Percentiles rank a stretch among this genome's conserved stretches.
phyloP scores from a whole-genome alignment of 495 filamentous ascomycete species.

The Glonium stellatum region DNA sequence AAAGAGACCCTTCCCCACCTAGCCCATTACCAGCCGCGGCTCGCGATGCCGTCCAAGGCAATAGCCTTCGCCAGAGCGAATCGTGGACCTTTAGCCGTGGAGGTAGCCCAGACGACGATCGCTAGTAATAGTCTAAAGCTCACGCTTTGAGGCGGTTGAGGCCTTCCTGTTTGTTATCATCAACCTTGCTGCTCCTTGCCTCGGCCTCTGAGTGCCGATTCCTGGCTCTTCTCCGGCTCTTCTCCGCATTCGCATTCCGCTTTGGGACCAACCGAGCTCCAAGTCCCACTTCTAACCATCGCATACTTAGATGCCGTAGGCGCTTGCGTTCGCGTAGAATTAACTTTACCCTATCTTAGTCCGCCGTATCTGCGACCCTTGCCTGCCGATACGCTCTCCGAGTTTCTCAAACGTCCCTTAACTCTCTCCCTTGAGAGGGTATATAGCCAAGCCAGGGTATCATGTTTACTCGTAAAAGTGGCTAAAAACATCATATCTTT shows the following conservation, averaged over 20 bases:
- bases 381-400: background rate
- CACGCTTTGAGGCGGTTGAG: background rate
- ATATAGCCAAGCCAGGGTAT: too few relatives aligned
- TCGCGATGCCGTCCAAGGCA: background rate
- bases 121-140: background rate
- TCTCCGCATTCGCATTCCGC: background rate
- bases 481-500: too few relatives aligned
- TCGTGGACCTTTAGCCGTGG: background rate
- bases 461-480: too few relatives aligned
- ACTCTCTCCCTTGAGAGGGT: too few relatives aligned
- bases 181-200: background rate
- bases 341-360: background rate
- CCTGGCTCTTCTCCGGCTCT: background rate
- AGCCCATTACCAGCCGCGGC: background rate
- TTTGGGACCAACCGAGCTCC: background rate
- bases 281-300: background rate
- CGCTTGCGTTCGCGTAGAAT: background rate
- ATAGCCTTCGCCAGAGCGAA: background rate
- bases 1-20: background rate
- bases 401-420: background rate
- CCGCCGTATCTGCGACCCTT: background rate
- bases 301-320: background rate
- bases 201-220: background rate
- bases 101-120: background rate
- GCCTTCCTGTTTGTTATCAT: conserved; percentile 3